Evolutionary conservation across 2,329 filamentous ascomycete genomes (phyloP), one percentile per base, ranked within the genome.

Genomic region (Colletotrichum higginsianum): DNA sequence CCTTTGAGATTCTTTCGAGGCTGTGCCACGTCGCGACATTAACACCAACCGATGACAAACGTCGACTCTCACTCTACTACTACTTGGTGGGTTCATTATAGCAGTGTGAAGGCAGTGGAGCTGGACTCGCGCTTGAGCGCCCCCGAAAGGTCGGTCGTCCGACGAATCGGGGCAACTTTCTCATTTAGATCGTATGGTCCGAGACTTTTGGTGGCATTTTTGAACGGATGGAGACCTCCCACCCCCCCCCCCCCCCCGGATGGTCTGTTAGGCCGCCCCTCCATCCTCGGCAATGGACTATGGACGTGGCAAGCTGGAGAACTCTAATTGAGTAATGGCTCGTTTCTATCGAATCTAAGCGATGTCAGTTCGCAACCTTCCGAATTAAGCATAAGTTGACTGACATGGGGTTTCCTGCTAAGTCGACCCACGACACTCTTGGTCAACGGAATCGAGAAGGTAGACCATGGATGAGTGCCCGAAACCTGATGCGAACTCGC

Each of bases 351-450:
- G 30, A 30, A 30, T 30, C 30, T 26, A 35, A 46, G 65, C 46
- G 50, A 61, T 65, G 66, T 66, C 61, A 61, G 15, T 21, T 69
- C 47, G 58, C 64, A 65, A 71, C 68, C 68, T 71, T 71, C 68
- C 68, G 61, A 21, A 68, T 67, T 68, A 71, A 71, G 68, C 68
- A 71, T 68, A 63, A 71, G 26, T 71, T 62, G 30, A 30, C n/a
- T 47, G 18, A 58, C 53, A 62, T 56, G 58, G 50, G 30, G 1
- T 30, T 30, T 58, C 63, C 64, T 52, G 26, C 21, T 46, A 58
- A 62, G 50, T 44, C 15, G 35, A 50, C 6, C 30, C 30, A 30
- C 30, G 30, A 30, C 30, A 30, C 1, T 30, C 30, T 30, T 30
- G 30, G 30, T 9, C 30, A 7, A 9, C 30, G 30, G 7, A 30